Evolutionary conservation across 805 yeast genomes (phyloP).

Genomic region (Candida dendrica): DNA sequence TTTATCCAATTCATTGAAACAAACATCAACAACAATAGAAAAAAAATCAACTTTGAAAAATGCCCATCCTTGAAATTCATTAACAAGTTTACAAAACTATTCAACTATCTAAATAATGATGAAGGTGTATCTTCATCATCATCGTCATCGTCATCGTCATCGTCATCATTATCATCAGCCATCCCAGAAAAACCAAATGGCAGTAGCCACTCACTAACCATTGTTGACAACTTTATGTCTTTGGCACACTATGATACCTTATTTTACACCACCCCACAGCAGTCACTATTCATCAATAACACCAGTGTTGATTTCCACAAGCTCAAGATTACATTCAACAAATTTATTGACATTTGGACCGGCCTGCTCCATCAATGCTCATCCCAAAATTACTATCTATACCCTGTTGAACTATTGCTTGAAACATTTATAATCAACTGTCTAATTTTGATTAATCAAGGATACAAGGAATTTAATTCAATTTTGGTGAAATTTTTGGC

Average conservation of each 20-base stretch:
- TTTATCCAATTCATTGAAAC: slow-evolving; percentile 14
- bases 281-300: background rate
- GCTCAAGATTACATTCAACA: background rate
- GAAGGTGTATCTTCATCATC: no score
- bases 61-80: slow-evolving; percentile 13
- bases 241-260: background rate
- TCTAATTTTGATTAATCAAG: slow-evolving; percentile 8
- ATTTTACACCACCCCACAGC: background rate
- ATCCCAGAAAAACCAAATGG: background rate
- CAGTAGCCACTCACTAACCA: background rate
- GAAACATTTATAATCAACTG: slow-evolving; percentile 10
- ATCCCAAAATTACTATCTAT: background rate
- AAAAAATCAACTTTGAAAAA: slow-evolving; percentile 19
- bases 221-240: background rate
- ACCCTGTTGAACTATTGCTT: slow-evolving; percentile 4
- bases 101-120: slow-evolving; percentile 1
- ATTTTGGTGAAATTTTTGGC: slow-evolving; percentile 4
- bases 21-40: slow-evolving; percentile 18
- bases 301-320: background rate
- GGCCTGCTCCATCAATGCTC: background rate
- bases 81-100: slow-evolving; percentile 7
- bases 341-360: slow-evolving; percentile 1
- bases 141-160: no score
- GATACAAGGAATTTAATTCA: slow-evolving; percentile 9
- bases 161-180: background rate